These are phyloP conservation scores for Zopfia rhizophila DNA, from an alignment of 2,329 filamentous ascomycete genomes.

Conservation along the genomic window DNA sequence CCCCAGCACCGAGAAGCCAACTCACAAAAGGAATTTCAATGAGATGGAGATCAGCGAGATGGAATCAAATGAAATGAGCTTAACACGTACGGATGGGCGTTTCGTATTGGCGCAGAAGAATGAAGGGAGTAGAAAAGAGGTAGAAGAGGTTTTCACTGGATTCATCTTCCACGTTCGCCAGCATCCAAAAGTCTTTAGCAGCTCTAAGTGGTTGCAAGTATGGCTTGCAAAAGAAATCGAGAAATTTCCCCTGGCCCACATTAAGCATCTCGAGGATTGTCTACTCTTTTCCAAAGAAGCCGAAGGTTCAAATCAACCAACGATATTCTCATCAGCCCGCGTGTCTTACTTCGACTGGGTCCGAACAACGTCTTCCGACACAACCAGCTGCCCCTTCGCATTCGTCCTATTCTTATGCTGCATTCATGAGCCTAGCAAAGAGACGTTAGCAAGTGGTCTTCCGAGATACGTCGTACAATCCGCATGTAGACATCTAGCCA, in stretches of 20 bases:
- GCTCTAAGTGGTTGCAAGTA: conserved; percentile 1
- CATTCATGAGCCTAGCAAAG: neutral
- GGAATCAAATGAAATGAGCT: too few species aligned
- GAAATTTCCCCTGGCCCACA: conserved; percentile 16
- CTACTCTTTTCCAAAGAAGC: neutral
- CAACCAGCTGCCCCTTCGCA: conserved; percentile 24
- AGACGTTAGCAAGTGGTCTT: conserved; percentile 7
- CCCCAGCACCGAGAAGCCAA: too few species aligned
- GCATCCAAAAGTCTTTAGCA: neutral
- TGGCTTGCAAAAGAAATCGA: conserved; percentile 19
- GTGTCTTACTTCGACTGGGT: conserved; percentile 35
- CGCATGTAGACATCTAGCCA: conserved; percentile 27
- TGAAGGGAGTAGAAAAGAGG: neutral
- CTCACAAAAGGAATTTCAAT: too few species aligned
- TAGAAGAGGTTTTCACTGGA: neutral
- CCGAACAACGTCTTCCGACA: conserved; percentile 22
- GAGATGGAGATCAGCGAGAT: too few species aligned
- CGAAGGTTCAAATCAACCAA: neutral
- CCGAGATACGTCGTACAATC: conserved; percentile 24
- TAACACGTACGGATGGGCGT: too few species aligned
- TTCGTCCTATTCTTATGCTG: conserved; percentile 30
- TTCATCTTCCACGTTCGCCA: conserved; percentile 6
- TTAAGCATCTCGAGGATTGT: conserved; percentile 18
- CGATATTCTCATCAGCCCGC: too few species aligned
- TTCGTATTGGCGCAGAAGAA: neutral